phyloP scores from a whole-genome alignment of 768 basidiomycete genomes.

The Clavaria fumosa region DNA sequence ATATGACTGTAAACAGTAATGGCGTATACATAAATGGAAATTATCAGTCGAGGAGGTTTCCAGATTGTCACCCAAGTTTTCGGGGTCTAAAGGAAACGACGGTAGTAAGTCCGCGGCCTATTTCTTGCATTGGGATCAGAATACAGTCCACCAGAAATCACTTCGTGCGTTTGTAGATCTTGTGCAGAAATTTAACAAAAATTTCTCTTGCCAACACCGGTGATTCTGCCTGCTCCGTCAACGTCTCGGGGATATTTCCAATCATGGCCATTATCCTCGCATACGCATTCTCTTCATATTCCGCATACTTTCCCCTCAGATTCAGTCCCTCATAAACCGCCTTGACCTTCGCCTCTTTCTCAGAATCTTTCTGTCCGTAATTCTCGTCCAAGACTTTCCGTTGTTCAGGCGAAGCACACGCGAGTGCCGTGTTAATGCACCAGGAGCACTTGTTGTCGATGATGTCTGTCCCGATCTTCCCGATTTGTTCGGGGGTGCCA shows the following conservation, averaged over 20 bases:
- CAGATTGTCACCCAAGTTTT: no score
- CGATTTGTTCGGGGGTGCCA: slow-evolving; percentile 79
- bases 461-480: slow-evolving; percentile 97
- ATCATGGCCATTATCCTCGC: slow-evolving; percentile 52
- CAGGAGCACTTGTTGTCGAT: slow-evolving; percentile 98
- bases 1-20: no score
- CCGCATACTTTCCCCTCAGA: slow-evolving; percentile 48
- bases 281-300: slow-evolving; percentile 71
- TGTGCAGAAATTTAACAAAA: slow-evolving; percentile 74
- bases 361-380: slow-evolving; percentile 34
- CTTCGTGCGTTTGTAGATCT: slow-evolving; percentile 61
- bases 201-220: slow-evolving; percentile 44
- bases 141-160: slow-evolving; percentile 13
- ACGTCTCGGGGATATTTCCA: slow-evolving; percentile 49
- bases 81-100: no score
- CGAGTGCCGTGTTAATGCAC: slow-evolving; percentile 82
- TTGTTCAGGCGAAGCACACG: slow-evolving; percentile 37
- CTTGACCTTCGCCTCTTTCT: slow-evolving; percentile 35
- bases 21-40: no score
- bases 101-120: no score
- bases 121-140: neutral
- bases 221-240: slow-evolving; percentile 17
- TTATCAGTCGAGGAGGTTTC: no score
- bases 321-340: slow-evolving; percentile 56
- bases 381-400: slow-evolving; percentile 40